Conservation (phyloP, 306 rosid species). For the Pyrus communis region DNA sequence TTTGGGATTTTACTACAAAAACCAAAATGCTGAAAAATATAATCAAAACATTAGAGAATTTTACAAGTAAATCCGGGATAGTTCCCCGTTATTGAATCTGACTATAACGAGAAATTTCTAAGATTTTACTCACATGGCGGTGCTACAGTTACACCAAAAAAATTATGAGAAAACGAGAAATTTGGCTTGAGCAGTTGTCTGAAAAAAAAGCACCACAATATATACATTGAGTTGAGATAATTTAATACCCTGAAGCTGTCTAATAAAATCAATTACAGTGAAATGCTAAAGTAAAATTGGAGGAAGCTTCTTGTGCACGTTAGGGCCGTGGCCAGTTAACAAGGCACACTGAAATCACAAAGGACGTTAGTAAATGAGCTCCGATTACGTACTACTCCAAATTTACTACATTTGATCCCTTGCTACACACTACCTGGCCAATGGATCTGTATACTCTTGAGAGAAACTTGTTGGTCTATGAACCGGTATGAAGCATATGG, state of each 20-base stretch:
- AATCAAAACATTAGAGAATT: not conserved
- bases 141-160: not conserved
- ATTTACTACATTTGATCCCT: not conserved
- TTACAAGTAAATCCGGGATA: not conserved
- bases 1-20: too few species aligned
- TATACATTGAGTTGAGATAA: not conserved
- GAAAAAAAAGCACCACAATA: not conserved
- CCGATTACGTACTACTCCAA: not conserved
- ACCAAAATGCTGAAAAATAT: not conserved
- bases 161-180: not conserved
- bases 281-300: not conserved
- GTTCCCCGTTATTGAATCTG: not conserved
- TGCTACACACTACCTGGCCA: constrained; percentile 5
- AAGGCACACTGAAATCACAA: not conserved
- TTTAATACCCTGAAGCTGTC: not conserved
- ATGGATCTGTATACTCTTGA: not conserved
- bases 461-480: constrained; percentile 27
- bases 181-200: not conserved
- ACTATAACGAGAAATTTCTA: not conserved
- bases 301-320: not conserved
- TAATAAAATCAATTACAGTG: not conserved
- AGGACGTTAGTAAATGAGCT: not conserved
- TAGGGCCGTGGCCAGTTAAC: not conserved
- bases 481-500: constrained; percentile 3
- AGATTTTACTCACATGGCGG: not conserved